Evolutionary conservation across 1,139 yeast genomes (phyloP).

Genomic region (Blastobotrys buckinghamii): DNA sequence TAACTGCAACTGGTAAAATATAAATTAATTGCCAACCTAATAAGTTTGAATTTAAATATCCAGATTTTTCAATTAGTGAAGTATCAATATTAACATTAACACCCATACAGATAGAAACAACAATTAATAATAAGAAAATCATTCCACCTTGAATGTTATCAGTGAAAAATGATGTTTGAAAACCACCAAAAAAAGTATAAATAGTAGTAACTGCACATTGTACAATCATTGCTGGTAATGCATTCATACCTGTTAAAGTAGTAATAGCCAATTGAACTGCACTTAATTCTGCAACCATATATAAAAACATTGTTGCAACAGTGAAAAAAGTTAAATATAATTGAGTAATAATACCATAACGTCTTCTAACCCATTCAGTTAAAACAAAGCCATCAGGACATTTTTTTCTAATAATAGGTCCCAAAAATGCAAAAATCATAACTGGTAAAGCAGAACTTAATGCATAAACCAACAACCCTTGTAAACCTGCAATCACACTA

Average conservation of each 20-base stretch:
- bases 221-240: slow-evolving; percentile 76
- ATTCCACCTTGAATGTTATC: slow-evolving; percentile 82
- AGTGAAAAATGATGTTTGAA: slow-evolving; percentile 80
- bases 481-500: slow-evolving; percentile 80
- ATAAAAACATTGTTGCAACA: slow-evolving; percentile 76
- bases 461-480: slow-evolving; percentile 79
- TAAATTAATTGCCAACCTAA: slow-evolving; percentile 88
- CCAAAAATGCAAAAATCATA: slow-evolving; percentile 70
- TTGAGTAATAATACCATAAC: slow-evolving; percentile 70
- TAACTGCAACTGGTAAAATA: slow-evolving; percentile 77
- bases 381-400: slow-evolving; percentile 90
- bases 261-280: slow-evolving; percentile 72
- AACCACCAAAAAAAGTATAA: slow-evolving; percentile 87
- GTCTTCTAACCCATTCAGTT: slow-evolving; percentile 88
- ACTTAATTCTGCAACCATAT: slow-evolving; percentile 82
- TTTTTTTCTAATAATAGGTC: slow-evolving; percentile 69
- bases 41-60: slow-evolving; percentile 54
- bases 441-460: slow-evolving; percentile 81
- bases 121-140: slow-evolving; percentile 58
- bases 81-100: slow-evolving; percentile 66
- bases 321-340: slow-evolving; percentile 77
- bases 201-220: slow-evolving; percentile 85
- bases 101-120: slow-evolving; percentile 79
- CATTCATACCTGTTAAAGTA: slow-evolving; percentile 72
- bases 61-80: slow-evolving; percentile 56